phyloP scores from a whole-genome alignment of 108 stramenopile genomes.

The Cyclotella baltica region DNA sequence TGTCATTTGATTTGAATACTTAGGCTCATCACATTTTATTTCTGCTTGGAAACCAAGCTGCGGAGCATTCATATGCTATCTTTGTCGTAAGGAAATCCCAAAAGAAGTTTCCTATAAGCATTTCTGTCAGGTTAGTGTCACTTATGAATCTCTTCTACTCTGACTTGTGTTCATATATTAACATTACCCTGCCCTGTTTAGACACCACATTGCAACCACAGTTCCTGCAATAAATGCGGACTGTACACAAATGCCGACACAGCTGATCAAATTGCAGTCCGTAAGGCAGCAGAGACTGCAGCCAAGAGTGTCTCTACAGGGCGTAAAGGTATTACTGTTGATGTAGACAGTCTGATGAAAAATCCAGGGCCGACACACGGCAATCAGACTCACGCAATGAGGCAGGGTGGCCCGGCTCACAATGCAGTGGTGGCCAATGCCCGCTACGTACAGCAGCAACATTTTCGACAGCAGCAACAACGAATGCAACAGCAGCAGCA shows the following conservation, averaged over 20 bases:
- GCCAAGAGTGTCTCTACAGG: conserved; percentile 46
- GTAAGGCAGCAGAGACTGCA: conserved; percentile 80
- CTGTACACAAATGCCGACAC: conserved; percentile 74
- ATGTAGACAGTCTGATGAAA: conserved; percentile 42
- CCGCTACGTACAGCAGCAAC: too few relatives aligned
- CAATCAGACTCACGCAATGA: too few relatives aligned
- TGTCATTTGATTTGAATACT: not conserved
- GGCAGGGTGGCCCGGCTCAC: too few relatives aligned
- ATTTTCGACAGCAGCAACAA: too few relatives aligned
- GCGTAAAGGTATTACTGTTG: conserved; percentile 29
- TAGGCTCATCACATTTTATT: not conserved
- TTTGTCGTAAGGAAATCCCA: conserved; percentile 71
- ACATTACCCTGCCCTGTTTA: not conserved
- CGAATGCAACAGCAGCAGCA: too few relatives aligned
- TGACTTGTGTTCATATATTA: not conserved
- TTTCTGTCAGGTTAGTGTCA: conserved; percentile 73
- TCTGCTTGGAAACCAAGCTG: conserved; percentile 50
- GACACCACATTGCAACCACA: conserved; percentile 78
- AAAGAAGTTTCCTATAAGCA: conserved; percentile 69
- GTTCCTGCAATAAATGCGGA: conserved; percentile 69
- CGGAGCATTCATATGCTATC: conserved; percentile 76
- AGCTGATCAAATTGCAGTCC: conserved; percentile 71
- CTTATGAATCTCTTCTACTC: not conserved
- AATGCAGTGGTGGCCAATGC: too few relatives aligned
- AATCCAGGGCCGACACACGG: conserved; percentile 15